Percentiles rank a stretch among this genome's conserved stretches.
Conservation (phyloP, 495 filamentous ascomycete genomes). For the Copromyces sp. region DNA sequence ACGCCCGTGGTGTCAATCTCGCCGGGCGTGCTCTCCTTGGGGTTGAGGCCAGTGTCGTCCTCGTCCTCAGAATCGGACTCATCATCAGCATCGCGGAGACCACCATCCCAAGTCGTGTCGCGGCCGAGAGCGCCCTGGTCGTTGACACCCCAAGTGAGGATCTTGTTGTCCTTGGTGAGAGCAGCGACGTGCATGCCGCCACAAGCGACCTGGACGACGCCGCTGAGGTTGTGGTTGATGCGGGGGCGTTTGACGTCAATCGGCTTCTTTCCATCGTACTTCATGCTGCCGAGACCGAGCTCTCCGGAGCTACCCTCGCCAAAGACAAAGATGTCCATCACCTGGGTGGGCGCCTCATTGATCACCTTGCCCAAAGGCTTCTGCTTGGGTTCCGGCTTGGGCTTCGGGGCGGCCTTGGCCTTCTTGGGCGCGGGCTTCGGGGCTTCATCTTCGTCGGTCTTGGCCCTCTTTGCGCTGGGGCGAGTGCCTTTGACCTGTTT, state of each 20-base stretch:
- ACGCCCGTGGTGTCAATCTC: constrained; percentile 35
- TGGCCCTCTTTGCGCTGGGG: background rate
- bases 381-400: constrained; percentile 1
- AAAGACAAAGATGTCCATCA: constrained; percentile 44
- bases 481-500: constrained; percentile 1
- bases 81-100: constrained; percentile 50
- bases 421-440: constrained; percentile 6
- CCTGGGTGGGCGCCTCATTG: constrained; percentile 32
- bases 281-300: constrained; percentile 39
- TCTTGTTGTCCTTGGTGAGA: constrained; percentile 53
- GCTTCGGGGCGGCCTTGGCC: constrained; percentile 8
- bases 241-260: constrained; percentile 48
- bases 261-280: constrained; percentile 39
- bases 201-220: constrained; percentile 50
- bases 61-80: constrained; percentile 33
- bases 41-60: constrained; percentile 43
- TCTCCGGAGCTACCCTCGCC: constrained; percentile 45
- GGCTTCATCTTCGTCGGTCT: constrained; percentile 3
- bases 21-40: constrained; percentile 49
- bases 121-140: constrained; percentile 57
- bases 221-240: constrained; percentile 42
- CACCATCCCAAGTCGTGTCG: constrained; percentile 44
- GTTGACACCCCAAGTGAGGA: constrained; percentile 63
- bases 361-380: constrained; percentile 14
- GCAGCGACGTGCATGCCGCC: constrained; percentile 58